Evolutionary conservation across 2,329 filamentous ascomycete genomes (phyloP).

Genomic region (Ramularia endophylla): DNA sequence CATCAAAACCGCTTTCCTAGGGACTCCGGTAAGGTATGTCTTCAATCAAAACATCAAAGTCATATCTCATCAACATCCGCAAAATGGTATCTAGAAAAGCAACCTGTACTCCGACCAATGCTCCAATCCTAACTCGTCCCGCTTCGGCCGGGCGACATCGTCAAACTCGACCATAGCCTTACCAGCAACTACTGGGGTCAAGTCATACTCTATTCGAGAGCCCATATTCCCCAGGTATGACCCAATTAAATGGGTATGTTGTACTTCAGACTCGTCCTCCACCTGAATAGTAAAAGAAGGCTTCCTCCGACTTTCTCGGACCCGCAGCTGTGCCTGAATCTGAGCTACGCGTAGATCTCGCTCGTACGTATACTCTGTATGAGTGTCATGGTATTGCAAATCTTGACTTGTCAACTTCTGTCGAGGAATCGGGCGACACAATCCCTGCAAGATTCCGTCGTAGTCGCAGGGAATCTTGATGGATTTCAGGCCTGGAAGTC

Average conservation of each 20-base stretch:
- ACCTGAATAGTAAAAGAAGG: constrained; percentile 57
- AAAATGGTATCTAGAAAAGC: too few species aligned
- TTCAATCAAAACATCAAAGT: too few species aligned
- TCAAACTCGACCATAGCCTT: constrained; percentile 18
- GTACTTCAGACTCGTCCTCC: constrained; percentile 39
- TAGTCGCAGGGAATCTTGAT: constrained; percentile 64
- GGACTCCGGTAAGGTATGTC: too few species aligned
- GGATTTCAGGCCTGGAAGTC: constrained; percentile 47
- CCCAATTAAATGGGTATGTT: constrained; percentile 52
- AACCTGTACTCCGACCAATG: too few species aligned
- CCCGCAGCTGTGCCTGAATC: constrained; percentile 58
- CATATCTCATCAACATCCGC: too few species aligned
- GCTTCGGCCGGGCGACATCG: constrained; percentile 15
- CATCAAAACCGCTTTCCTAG: too few species aligned
- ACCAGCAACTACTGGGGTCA: constrained; percentile 48
- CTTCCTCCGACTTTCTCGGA: constrained; percentile 51
- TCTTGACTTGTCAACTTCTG: constrained; percentile 48
- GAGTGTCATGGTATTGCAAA: constrained; percentile 9
- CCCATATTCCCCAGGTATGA: constrained; percentile 57
- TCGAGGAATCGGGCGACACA: constrained; percentile 58
- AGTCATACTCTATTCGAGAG: constrained; percentile 55
- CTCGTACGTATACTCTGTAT: constrained; percentile 10
- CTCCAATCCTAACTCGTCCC: not conserved
- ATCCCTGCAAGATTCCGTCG: constrained; percentile 60
- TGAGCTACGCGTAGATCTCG: constrained; percentile 42